Conservation (phyloP, 768 basidiomycete species). For the Termitomyces sp. region DNA sequence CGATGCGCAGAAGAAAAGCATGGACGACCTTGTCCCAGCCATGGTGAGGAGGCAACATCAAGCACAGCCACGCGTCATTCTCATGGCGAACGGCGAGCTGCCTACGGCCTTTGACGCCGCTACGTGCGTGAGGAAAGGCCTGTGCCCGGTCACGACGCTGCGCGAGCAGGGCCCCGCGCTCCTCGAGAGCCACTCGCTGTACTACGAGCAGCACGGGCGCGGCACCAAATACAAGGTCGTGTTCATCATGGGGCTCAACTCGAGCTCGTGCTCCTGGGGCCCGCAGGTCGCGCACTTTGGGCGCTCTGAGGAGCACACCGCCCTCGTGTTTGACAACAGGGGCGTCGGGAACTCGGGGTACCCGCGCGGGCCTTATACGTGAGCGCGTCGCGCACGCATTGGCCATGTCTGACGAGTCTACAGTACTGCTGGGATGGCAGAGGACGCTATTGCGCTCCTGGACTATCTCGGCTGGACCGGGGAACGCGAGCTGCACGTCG, state of each 20-base stretch:
- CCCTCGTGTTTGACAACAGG: slow-evolving; percentile 80
- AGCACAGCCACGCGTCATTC: slow-evolving; percentile 3
- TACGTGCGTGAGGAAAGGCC: slow-evolving; percentile 63
- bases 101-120: slow-evolving; percentile 51
- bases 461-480: slow-evolving; percentile 70
- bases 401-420: neutral
- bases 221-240: slow-evolving; percentile 57
- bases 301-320: slow-evolving; percentile 44
- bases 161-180: slow-evolving; percentile 38
- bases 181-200: slow-evolving; percentile 67
- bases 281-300: slow-evolving; percentile 63
- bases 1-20: slow-evolving; percentile 47
- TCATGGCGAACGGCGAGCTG: slow-evolving; percentile 13
- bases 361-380: slow-evolving; percentile 78
- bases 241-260: slow-evolving; percentile 77
- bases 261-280: slow-evolving; percentile 57
- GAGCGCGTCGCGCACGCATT: slow-evolving; percentile 21
- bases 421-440: slow-evolving; percentile 76
- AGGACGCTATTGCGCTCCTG: slow-evolving; percentile 61
- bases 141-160: slow-evolving; percentile 66
- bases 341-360: slow-evolving; percentile 74
- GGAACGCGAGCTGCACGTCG: slow-evolving; percentile 56
- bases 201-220: slow-evolving; percentile 73
- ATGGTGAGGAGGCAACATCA: slow-evolving; percentile 31
- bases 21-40: slow-evolving; percentile 60